Base-by-base conservation (phyloP, 2,329 filamentous ascomycete species). In the Gremmenia infestans region DNA sequence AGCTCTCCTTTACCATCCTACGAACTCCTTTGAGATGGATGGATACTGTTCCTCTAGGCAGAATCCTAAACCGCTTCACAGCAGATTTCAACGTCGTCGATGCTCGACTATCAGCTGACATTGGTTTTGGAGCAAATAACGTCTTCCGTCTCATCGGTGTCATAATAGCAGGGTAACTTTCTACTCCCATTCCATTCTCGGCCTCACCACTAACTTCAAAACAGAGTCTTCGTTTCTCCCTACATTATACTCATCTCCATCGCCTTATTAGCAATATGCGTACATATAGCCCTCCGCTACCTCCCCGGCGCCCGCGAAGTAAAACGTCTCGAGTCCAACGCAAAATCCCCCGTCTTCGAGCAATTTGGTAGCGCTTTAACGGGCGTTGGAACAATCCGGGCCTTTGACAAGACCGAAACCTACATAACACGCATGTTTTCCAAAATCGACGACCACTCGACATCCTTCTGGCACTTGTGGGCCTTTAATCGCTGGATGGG, bases 301-400 rank as follows among this genome's bases (percentile, higher is more conserved):
- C 77, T 94, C 5, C 73, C 79, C n/a, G 88, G 81, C 1, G 88
- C 88, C 0, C 78, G 89, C 40, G 88, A 91, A 35, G 78, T 88
- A 58, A 93, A 92, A 72, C 79, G 89, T 5, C 78, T 93, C 1
- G 89, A 93, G 70, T 89, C 85, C 61, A 89, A 81, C 3, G 81
- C 83, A 54, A 92, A 91, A 70, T 89, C 85, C 0, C 89, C 89
- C 0, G 83, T 93, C 1, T 92, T 91, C 63, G 89, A 93, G 68
- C 84, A 89, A 59, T 92, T 93, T 64, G 86, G 85, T 11, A 84
- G 87, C 1, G 82, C 87, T 0, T 78, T 93, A 9, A 80, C 81
- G 0, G 89, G 89, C 5, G 81, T 94, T 17, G 77, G 82, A 1
- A 92, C 89, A 0, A 89, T 94, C 52, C 82, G 89, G 12, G 86